A percentile compares a stretch with the other conserved stretches of the same genome.
These are phyloP conservation scores for Eucommia ulmoides DNA, from an alignment of 257 asterid genomes.

Conservation along the genomic window DNA sequence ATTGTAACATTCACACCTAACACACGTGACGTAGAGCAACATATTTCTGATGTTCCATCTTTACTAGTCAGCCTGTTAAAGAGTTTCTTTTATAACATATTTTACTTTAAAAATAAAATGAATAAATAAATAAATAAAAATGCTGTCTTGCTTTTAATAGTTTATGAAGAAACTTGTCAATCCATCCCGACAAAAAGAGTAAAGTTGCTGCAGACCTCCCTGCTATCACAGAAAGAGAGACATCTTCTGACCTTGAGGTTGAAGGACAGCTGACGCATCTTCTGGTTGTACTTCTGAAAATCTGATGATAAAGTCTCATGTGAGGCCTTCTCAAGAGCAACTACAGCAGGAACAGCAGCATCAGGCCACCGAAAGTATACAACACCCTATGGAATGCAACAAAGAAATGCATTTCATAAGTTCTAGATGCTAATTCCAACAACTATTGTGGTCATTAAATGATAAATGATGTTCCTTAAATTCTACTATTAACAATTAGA, in stretches of 20 bases:
- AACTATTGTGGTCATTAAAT: background rate
- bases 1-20: too few relatives aligned
- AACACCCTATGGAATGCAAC: slow-evolving; percentile 25
- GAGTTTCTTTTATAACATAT: too few relatives aligned
- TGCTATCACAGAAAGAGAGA: background rate
- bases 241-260: slow-evolving; percentile 50
- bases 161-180: too few relatives aligned
- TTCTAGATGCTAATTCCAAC: background rate
- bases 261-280: slow-evolving; percentile 59
- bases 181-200: too few relatives aligned
- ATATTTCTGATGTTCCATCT: too few relatives aligned
- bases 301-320: slow-evolving; percentile 43
- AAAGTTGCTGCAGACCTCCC: background rate
- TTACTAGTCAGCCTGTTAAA: too few relatives aligned
- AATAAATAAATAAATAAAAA: too few relatives aligned
- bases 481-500: too few relatives aligned
- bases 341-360: slow-evolving; percentile 43
- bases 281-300: slow-evolving; percentile 62
- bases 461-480: too few relatives aligned
- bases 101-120: too few relatives aligned
- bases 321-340: slow-evolving; percentile 66
- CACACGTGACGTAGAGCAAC: too few relatives aligned
- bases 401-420: slow-evolving; percentile 5
- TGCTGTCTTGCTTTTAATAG: too few relatives aligned
- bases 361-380: slow-evolving; percentile 51